Conservation (phyloP, 163 green algal genomes). For the Chlamydomonas reinhardtii region DNA sequence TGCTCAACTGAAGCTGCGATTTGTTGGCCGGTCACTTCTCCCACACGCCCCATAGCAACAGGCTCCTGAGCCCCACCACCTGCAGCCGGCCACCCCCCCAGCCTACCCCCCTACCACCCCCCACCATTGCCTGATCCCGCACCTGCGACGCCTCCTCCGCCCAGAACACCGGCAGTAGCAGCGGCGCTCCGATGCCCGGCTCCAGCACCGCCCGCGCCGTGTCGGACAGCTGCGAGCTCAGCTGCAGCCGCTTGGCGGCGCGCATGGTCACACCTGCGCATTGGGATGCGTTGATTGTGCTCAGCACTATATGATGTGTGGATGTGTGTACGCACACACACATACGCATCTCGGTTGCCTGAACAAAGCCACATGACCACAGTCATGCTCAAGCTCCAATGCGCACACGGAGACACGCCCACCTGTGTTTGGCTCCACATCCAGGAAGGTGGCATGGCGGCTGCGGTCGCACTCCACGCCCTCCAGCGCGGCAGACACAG, state of each 20-base stretch:
- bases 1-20: too few relatives aligned
- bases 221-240: slow-evolving; percentile 38
- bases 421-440: slow-evolving; percentile 61
- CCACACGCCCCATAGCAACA: too few relatives aligned
- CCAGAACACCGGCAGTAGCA: slow-evolving; percentile 44
- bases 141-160: slow-evolving; percentile 36
- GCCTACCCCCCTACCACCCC: background rate
- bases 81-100: background rate
- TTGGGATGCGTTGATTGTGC: background rate
- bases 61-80: background rate
- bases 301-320: background rate
- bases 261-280: slow-evolving; percentile 66
- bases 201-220: slow-evolving; percentile 1
- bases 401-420: too few relatives aligned
- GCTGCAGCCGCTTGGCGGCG: slow-evolving; percentile 65
- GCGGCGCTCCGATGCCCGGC: background rate
- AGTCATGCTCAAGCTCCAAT: too few relatives aligned
- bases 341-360: too few relatives aligned
- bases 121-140: background rate
- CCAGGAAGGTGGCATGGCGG: slow-evolving; percentile 62
- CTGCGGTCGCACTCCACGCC: slow-evolving; percentile 59
- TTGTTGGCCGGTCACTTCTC: too few relatives aligned
- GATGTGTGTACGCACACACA: background rate
- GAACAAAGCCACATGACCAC: too few relatives aligned
- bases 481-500: slow-evolving; percentile 54